Percentiles rank a stretch among this genome's conserved stretches.
phyloP scores from a whole-genome alignment of 2,329 filamentous ascomycete species.

The Ascocoryne sarcoides region DNA sequence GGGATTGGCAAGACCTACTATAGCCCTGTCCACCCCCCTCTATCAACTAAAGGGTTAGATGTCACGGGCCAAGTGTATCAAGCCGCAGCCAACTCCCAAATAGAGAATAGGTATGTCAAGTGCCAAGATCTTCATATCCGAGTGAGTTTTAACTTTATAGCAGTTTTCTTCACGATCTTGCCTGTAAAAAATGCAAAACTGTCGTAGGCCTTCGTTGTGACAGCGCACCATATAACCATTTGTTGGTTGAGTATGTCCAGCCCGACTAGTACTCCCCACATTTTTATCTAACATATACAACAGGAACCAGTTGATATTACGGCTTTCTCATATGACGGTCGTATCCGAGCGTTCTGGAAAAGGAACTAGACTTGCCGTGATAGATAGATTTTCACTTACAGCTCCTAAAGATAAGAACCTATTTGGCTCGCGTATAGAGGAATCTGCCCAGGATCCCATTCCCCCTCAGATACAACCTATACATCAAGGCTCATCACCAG shows the following conservation, averaged over 20 bases:
- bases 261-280: neutral
- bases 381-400: constrained; percentile 16
- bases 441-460: constrained; percentile 7
- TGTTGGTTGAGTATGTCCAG: constrained; percentile 20
- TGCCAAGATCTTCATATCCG: neutral
- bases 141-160: neutral
- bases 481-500: neutral
- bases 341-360: constrained; percentile 17
- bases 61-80: constrained; percentile 17
- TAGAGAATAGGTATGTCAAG: constrained; percentile 23
- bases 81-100: constrained; percentile 14
- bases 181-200: constrained; percentile 20
- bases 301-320: constrained; percentile 25
- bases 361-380: constrained; percentile 14
- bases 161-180: constrained; percentile 26
- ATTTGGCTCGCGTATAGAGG: constrained; percentile 5
- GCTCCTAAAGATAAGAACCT: constrained; percentile 1
- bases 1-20: constrained; percentile 26
- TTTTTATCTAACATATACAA: neutral
- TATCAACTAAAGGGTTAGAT: constrained; percentile 18
- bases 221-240: constrained; percentile 23
- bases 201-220: constrained; percentile 25
- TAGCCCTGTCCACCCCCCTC: constrained; percentile 19
- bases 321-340: constrained; percentile 19
- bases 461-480: neutral